phyloP scores from a whole-genome alignment of 441 rosid genomes.

The Populus hybrid region DNA sequence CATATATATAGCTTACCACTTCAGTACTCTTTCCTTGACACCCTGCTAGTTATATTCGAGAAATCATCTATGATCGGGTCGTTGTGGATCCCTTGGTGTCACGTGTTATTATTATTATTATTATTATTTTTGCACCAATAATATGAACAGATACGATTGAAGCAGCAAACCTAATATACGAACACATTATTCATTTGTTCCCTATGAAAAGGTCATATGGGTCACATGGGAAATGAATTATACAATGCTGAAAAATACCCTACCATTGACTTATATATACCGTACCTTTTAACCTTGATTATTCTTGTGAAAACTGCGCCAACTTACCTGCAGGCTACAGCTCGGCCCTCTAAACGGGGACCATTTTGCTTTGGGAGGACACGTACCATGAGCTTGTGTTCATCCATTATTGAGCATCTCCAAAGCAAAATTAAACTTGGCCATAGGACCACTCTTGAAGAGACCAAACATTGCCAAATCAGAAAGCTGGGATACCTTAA shows the following conservation, averaged over 20 bases:
- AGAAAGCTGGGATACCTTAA: not conserved
- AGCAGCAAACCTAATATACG: conserved; percentile 20
- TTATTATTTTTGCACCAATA: conserved; percentile 4
- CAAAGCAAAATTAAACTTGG: conserved; percentile 11
- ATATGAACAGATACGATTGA: conserved; percentile 18
- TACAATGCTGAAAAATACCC: conserved; percentile 6
- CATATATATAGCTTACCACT: too few species aligned
- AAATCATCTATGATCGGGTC: not conserved
- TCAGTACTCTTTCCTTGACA: too few species aligned
- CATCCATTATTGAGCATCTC: conserved; percentile 13
- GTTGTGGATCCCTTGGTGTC: not conserved
- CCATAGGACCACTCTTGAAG: conserved; percentile 4
- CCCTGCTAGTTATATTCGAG: not conserved
- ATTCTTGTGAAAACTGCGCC: not conserved
- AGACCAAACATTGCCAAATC: not conserved
- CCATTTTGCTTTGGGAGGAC: conserved; percentile 19
- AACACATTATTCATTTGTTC: conserved; percentile 31
- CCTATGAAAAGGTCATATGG: conserved; percentile 30
- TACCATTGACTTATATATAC: not conserved
- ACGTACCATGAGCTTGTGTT: not conserved
- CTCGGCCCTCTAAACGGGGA: conserved; percentile 28
- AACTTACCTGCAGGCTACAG: not conserved
- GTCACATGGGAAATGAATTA: conserved; percentile 25
- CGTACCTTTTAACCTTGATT: not conserved
- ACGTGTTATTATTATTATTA: not conserved